These are phyloP conservation scores for Trichophyton schoenleinii DNA, from an alignment of 2,329 filamentous ascomycete genomes.

Conservation along the genomic window DNA sequence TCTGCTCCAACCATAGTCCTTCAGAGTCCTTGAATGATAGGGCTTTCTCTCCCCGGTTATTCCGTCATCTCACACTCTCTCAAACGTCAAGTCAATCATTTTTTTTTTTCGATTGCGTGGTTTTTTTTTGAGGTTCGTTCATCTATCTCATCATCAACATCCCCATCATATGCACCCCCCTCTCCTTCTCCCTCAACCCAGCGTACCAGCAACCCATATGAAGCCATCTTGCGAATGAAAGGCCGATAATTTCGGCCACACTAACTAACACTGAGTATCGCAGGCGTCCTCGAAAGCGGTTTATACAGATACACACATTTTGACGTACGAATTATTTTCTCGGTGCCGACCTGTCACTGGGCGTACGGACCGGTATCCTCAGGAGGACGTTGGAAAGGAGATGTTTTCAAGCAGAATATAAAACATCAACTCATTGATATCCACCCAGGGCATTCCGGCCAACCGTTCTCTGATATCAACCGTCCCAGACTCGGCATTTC, in stretches of 20 bases:
- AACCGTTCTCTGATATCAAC: background rate
- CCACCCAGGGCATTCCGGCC: background rate
- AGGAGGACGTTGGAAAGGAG: background rate
- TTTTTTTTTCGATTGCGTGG: background rate
- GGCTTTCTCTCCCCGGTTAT: background rate
- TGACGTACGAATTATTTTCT: background rate
- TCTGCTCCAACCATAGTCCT: slow-evolving; percentile 1
- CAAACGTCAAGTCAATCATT: background rate
- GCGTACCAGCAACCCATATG: background rate
- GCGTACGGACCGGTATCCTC: background rate
- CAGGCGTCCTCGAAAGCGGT: background rate
- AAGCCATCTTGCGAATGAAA: background rate
- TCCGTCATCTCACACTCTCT: background rate
- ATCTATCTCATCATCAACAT: background rate
- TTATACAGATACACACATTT: background rate
- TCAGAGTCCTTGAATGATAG: background rate
- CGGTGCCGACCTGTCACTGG: background rate
- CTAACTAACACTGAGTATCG: background rate
- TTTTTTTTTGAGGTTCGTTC: background rate
- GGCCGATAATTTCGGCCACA: background rate
- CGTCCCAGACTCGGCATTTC: background rate
- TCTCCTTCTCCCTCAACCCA: background rate
- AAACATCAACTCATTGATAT: background rate
- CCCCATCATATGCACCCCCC: background rate
- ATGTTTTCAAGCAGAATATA: background rate